These are phyloP conservation scores for Leccinellum rugosiceps DNA, from an alignment of 768 basidiomycete genomes.

Conservation along the genomic window DNA sequence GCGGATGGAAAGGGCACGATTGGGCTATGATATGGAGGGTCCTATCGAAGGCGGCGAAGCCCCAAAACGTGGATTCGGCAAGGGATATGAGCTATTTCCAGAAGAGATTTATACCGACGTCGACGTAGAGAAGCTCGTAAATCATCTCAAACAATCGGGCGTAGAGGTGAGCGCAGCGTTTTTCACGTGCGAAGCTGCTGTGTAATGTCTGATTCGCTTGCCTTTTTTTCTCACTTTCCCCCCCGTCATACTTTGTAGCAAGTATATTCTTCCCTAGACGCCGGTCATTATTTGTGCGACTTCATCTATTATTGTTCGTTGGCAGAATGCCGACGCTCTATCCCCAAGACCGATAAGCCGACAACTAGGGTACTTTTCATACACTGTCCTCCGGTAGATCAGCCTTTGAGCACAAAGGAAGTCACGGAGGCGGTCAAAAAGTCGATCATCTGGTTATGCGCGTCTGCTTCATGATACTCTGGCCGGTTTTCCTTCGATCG, in stretches of 20 bases:
- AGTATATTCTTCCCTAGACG: slow-evolving; percentile 71
- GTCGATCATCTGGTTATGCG: slow-evolving; percentile 59
- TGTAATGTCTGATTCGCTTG: slow-evolving; percentile 6
- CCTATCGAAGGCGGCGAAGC: slow-evolving; percentile 28
- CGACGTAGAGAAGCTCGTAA: slow-evolving; percentile 35
- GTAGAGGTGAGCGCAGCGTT: slow-evolving; percentile 27
- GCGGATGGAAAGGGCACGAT: slow-evolving; percentile 28
- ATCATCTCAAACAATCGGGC: slow-evolving; percentile 32
- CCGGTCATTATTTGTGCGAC: slow-evolving; percentile 74
- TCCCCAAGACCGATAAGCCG: slow-evolving; percentile 31
- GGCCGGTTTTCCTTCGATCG: not conserved
- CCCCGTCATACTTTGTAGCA: slow-evolving; percentile 37
- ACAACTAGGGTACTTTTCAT: slow-evolving; percentile 55
- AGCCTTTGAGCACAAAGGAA: slow-evolving; percentile 61
- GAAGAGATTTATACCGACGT: slow-evolving; percentile 37
- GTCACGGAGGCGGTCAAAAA: slow-evolving; percentile 64
- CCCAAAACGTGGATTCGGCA: slow-evolving; percentile 35
- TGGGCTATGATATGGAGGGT: slow-evolving; percentile 28
- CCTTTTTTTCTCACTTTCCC: not conserved
- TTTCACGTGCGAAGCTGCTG: not conserved
- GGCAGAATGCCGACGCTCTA: slow-evolving; percentile 55
- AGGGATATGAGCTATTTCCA: slow-evolving; percentile 34
- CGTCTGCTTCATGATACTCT: slow-evolving; percentile 14
- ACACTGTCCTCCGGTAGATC: slow-evolving; percentile 67
- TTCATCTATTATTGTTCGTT: slow-evolving; percentile 76